These are phyloP conservation scores for Dipodascopsis uninucleata DNA, from an alignment of 805 yeast genomes.

Conservation along the genomic window DNA sequence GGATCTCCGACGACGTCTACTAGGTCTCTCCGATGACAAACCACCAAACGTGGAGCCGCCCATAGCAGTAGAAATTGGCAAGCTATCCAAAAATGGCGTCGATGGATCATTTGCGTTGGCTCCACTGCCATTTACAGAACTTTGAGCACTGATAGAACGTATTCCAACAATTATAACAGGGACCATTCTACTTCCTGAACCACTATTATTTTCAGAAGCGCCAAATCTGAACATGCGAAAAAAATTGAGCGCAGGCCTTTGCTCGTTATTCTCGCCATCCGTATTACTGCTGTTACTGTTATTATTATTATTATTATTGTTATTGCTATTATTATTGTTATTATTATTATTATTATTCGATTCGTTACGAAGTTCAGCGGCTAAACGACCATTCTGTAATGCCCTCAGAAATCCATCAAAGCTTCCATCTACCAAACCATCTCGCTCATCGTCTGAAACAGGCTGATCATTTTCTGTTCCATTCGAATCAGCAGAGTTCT, in stretches of 20 bases:
- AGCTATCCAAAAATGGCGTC: conserved; percentile 11
- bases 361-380: conserved; percentile 39
- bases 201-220: neutral
- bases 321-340: neutral
- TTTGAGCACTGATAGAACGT: conserved; percentile 37
- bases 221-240: conserved; percentile 38
- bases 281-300: too few relatives aligned
- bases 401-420: conserved; percentile 47
- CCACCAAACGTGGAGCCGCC: neutral
- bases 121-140: conserved; percentile 12
- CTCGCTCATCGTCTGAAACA: conserved; percentile 20
- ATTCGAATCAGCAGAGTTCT: conserved; percentile 3
- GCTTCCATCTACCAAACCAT: conserved; percentile 37
- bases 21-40: neutral
- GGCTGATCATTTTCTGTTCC: conserved; percentile 18
- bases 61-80: conserved; percentile 9
- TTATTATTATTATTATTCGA: conserved; percentile 6
- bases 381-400: conserved; percentile 41
- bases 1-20: conserved; percentile 17
- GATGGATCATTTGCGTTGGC: conserved; percentile 6
- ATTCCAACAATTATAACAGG: conserved; percentile 52
- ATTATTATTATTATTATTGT: too few relatives aligned
- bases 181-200: conserved; percentile 30
- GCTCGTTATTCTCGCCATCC: conserved; percentile 12
- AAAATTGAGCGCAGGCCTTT: conserved; percentile 31